Base-by-base conservation (phyloP, 1,139 yeast species). In the Taiozyma onychis region DNA sequence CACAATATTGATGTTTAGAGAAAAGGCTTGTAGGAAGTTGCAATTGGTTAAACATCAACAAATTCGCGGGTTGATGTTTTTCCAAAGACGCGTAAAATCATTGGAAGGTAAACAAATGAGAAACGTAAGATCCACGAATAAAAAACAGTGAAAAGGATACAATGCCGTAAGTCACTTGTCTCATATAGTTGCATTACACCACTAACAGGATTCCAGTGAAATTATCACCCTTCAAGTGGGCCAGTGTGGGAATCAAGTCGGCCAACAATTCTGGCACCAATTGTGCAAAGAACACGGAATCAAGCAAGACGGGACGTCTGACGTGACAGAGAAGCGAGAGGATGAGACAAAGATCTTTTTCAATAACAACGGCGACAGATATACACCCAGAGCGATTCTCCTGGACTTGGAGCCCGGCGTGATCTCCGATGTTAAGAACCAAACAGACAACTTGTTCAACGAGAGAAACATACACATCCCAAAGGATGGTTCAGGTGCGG, bases 221-320 rank as follows among this genome's bases (percentile, higher is more conserved):
- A 77, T 83, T 39, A 75, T 83, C 49, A 81, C 90, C 2, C 67
- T 84, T 22, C 88, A 83, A 57, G 80, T 81, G 50, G 90, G 97
- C 32, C 99, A 93, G 70, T 95, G 99, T 70, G 99, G 99, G 48
- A 93, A 93, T 68, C 99, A 93, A 66, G 85, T 93, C 1, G 98
- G 98, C 22, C 80, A 88, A 50, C 88, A 88, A 65, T 93, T 91
- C 66, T 93, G 99, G 99, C 78, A 83, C 47, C 97, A 90, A 67
- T 70, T 93, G 51, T 88, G 96, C 46, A 69, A 74, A 41, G 99
- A 93, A 62, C 99, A 93, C 64, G 97, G 96, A 0, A 85, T 93
- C 41, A 74, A 73, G 10, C 70, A 78, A 0, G 96, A 90, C 66
- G 99, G 99, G 3, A 73, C 57, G 53, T 59, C 72, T 62, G 42